Evolutionary conservation across 2,329 filamentous ascomycete species (phyloP), one percentile per base, ranked within the genome.

Genomic region (Pestalotiopsis sp.): DNA sequence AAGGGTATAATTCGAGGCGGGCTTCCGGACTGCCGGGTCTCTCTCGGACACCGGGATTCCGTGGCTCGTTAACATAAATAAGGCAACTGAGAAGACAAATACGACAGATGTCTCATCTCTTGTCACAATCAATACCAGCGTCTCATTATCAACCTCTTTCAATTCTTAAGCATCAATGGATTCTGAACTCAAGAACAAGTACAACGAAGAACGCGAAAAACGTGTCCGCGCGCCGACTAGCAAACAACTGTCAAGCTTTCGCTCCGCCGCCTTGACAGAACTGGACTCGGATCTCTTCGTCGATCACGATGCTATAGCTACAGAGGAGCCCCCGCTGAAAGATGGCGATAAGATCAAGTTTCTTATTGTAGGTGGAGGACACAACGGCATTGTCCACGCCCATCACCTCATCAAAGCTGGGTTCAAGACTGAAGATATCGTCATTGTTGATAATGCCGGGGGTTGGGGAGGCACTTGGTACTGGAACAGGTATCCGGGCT

Each of bases 381-480:
- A 79, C 71, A 81, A 80, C 11, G 83, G 82, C 5, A 78, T 84
- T 27, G 72, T 83, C 4, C 79, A 79, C 67, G 83, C 81, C 4
- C 79, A 79, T 1, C 74, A 79, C 2, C 70, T 84, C 25, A 74
- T 83, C 23, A 74, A 83, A 69, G 73, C 77, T 3, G 81, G 81
- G 2, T 74, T 82, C 69, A 69, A 63, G 11, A 68, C 74, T 9
- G 71, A 76, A 4, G 78, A 83, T 60, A 79, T 85, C 27, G 70
- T 77, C 17, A 78, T 85, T 45, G 73, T 84, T 11, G 83, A 85
- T 71, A 85, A 76, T 20, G 83, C 82, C 3, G 82, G 81, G 3
- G 82, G 81, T 5, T 85, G 84, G 72, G 83, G 84, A 3, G 83
- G 84, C 0, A 84, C 82, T 1, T 85, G 83, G 77, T 85, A 83